Evolutionary conservation across 2,329 filamentous ascomycete genomes (phyloP).

Genomic region (Biscogniauxia mediterranea): DNA sequence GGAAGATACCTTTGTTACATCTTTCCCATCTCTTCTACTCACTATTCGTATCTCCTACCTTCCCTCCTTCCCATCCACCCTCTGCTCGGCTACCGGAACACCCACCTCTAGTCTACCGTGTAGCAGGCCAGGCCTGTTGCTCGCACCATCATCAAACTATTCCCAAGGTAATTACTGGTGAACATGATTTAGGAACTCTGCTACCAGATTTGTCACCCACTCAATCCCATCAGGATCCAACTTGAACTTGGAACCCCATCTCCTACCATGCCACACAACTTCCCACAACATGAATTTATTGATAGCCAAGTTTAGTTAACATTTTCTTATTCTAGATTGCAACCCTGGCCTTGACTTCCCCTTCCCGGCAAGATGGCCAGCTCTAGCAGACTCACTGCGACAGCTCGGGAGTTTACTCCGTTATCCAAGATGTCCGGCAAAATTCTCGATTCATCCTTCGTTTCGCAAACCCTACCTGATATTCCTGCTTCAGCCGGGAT

Average conservation of each 20-base stretch:
- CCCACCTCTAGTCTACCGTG: not conserved
- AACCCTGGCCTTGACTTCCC: not conserved
- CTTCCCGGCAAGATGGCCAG: not conserved
- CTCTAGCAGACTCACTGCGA: slow-evolving; percentile 1
- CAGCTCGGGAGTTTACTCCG: slow-evolving; percentile 6
- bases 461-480: slow-evolving; percentile 24
- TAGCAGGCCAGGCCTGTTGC: not conserved
- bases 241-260: too few relatives aligned
- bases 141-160: not conserved
- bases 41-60: not conserved
- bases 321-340: not conserved
- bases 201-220: too few relatives aligned
- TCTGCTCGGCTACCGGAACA: not conserved
- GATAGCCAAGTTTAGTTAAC: not conserved
- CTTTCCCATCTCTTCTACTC: not conserved
- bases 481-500: slow-evolving; percentile 16
- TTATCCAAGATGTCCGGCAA: not conserved
- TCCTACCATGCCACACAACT: too few relatives aligned
- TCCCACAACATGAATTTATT: too few relatives aligned
- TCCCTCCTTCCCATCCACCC: not conserved
- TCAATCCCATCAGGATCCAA: too few relatives aligned
- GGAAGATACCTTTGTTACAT: too few relatives aligned
- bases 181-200: too few relatives aligned
- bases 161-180: not conserved
- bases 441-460: slow-evolving; percentile 19